Evolutionary conservation across 2,329 filamentous ascomycete genomes (phyloP), one percentile per base, ranked within the genome.

Genomic region (Botryosphaeria dothidea): DNA sequence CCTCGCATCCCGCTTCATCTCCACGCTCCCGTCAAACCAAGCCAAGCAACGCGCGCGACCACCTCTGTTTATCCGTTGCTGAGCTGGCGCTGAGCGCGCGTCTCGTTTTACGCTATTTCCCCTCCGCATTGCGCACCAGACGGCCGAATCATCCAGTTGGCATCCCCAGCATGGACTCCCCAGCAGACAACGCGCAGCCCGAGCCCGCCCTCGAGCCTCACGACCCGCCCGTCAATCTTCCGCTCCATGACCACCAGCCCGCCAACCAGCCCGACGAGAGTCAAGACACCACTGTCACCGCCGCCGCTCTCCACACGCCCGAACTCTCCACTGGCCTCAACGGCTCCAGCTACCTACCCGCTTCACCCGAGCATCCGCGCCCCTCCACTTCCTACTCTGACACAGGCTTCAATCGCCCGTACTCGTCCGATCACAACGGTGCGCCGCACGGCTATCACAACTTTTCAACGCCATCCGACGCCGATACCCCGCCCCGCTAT

Each of bases 331-430:
- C 38, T 21, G 54, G 62, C 41, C 45, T 31, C 56, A 64, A 43
- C 60, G 80, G 75, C 58, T 79, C 79, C 67, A 78, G 75, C 66
- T 80, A 82, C 72, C 77, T 81, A 69, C 79, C 79, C 21, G 74
- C 73, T n/a, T 64, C 63, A 25, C 63, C 63, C 63, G 63, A 65
- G 19, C 70, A 74, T 25, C 70, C 74, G 60, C 80, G 83, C 17
- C 84, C 85, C 62, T 83, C 83, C 46, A 84, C 82, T 3, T 82
- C 80, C n/a, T 83, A 84, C 75, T 83, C 81, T 43, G 82, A 84
- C 73, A 84, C 81, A 7, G 77, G 75, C 66, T 80, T 78, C 72
- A 76, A 75, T 51, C 77, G 81, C 67, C 75, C 79, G 64, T 79
- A 78, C 70, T 76, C 80, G 66, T 78, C 64, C 34, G 62, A 74